Conservation (phyloP, 2,329 filamentous ascomycete species). For the Epichloe festucae region DNA sequence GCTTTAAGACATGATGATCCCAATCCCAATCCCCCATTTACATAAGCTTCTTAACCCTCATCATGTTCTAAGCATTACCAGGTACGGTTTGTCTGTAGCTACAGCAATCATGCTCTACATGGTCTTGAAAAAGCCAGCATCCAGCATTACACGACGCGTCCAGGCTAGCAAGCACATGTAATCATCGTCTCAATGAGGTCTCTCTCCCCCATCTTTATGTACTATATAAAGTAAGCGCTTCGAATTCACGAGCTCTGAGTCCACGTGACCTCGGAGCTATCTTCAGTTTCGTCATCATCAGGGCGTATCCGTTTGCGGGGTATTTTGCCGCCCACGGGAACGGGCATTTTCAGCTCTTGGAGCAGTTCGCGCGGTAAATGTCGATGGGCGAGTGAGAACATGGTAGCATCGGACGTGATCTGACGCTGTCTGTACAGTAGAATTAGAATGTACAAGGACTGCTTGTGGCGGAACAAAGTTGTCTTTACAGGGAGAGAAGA, state of each 20-base stretch:
- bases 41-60: not conserved
- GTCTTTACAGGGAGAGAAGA: slow-evolving; percentile 7
- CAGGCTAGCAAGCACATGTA: slow-evolving; percentile 67
- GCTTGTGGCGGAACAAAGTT: no score
- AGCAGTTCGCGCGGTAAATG: slow-evolving; percentile 71
- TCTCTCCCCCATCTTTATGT: not conserved
- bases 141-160: slow-evolving; percentile 58
- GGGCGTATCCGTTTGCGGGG: slow-evolving; percentile 23
- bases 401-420: slow-evolving; percentile 55
- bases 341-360: slow-evolving; percentile 66
- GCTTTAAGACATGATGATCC: no score
- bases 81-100: slow-evolving; percentile 74
- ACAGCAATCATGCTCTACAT: slow-evolving; percentile 95
- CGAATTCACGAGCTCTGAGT: slow-evolving; percentile 3
- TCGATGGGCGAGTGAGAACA: slow-evolving; percentile 75
- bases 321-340: slow-evolving; percentile 37
- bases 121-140: slow-evolving; percentile 77
- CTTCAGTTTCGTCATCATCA: slow-evolving; percentile 24
- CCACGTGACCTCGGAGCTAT: slow-evolving; percentile 15
- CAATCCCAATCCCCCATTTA: not conserved
- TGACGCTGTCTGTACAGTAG: slow-evolving; percentile 56
- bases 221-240: not conserved
- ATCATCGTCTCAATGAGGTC: not conserved
- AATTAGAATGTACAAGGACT: slow-evolving; percentile 12
- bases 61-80: slow-evolving; percentile 22